Evolutionary conservation across 2,329 filamentous ascomycete genomes (phyloP).

Genomic region (Alternaria arborescens): DNA sequence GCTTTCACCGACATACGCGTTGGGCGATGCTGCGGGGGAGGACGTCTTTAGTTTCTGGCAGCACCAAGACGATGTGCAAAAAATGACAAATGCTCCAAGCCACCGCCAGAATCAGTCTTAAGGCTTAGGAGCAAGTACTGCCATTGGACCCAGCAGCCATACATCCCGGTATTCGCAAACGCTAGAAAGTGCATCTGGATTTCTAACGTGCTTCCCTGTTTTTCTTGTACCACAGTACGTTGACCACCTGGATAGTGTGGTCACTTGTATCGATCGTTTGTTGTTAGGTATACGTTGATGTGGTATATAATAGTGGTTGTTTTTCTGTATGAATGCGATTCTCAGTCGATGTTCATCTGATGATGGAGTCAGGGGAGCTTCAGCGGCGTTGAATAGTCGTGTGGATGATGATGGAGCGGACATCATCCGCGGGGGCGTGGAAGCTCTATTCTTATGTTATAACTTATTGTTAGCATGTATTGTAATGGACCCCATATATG

Average conservation of each 20-base stretch:
- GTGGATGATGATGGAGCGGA: neutral
- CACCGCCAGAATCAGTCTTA: neutral
- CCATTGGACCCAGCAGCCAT: neutral
- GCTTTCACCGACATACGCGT: neutral
- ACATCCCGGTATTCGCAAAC: neutral
- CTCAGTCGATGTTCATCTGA: neutral
- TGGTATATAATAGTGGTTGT: neutral
- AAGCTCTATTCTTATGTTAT: slow-evolving; percentile 1
- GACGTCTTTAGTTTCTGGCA: slow-evolving; percentile 8
- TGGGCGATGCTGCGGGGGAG: neutral
- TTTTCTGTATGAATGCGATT: neutral
- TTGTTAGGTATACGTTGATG: neutral
- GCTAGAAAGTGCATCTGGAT: neutral
- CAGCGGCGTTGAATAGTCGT: neutral
- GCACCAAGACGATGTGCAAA: slow-evolving; percentile 2
- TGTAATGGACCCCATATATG: neutral
- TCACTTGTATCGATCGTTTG: neutral
- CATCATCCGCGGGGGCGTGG: neutral
- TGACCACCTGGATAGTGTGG: slow-evolving; percentile 5
- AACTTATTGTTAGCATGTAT: slow-evolving; percentile 2
- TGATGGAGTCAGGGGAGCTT: neutral
- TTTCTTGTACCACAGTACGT: neutral
- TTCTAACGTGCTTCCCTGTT: neutral
- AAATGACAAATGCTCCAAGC: neutral
- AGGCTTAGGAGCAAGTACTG: neutral